Conservation (phyloP, 2,329 filamentous ascomycete genomes). For the Colletotrichum acutatum region DNA sequence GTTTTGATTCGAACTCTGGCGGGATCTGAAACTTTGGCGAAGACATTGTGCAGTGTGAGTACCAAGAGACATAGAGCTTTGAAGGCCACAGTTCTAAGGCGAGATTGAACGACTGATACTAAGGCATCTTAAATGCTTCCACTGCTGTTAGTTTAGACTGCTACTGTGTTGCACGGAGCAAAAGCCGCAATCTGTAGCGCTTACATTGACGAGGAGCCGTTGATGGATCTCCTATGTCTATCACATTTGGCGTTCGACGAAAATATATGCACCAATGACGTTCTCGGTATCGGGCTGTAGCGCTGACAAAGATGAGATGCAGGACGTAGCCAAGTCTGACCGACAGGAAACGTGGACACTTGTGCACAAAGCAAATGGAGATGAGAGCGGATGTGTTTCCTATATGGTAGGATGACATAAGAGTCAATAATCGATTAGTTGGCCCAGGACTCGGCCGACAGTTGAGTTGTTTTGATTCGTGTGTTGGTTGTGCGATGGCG, state of each 20-base stretch:
- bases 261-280: not conserved
- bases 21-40: conserved; percentile 6
- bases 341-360: not conserved
- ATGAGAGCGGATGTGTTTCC: not conserved
- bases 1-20: conserved; percentile 8
- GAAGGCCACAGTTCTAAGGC: no score
- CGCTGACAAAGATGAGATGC: not conserved
- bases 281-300: not conserved
- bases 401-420: not conserved
- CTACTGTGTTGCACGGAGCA: not conserved
- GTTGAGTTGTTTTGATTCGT: not conserved
- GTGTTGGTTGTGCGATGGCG: not conserved
- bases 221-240: not conserved
- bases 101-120: not conserved
- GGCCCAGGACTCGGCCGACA: no score
- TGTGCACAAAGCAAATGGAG: not conserved
- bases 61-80: no score
- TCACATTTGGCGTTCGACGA: not conserved
- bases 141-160: not conserved
- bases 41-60: not conserved
- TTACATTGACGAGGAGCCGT: not conserved
- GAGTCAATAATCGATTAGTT: not conserved
- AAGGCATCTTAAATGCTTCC: not conserved
- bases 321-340: not conserved
- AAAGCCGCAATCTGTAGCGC: not conserved